Evolutionary conservation across 106 monocot species (phyloP), one percentile per base, ranked within the genome.

Genomic region (Platanthera zijinensis): DNA sequence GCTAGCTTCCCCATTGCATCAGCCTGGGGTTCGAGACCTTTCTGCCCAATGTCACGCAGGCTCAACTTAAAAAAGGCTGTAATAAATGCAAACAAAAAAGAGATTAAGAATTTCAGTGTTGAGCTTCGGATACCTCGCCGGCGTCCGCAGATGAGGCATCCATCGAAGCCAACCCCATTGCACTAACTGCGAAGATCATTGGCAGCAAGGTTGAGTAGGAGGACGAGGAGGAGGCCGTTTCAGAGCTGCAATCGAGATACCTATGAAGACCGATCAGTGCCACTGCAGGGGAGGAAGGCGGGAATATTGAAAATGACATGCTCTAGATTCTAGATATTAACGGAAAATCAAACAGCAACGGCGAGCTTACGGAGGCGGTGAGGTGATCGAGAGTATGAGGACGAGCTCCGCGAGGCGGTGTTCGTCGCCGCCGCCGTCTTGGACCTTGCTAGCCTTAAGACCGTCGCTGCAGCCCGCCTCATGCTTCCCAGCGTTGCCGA

Each of bases 1-100:
- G 63, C 80, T 57, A 85, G 71, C 61, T 79, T 72, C 54, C 78
- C 84, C 57, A 67, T 70, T 70, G 15, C 69, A 70, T 45, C 68
- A 68, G 68, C 45, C 30, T 15, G 70, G 48, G 0, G 48, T 70
- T 70, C 48, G 25, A 47, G 53, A 10, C 14, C 53, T 14, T 53
- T 14, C 53, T 53, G 2, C 53, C 39, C 8, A 53, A 53, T 53
- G 53, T 14, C 53, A 70, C 4, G 48, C 19, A 48, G 14, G 15
- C 25, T 48, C 46, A 70, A 17, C 45, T 39, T 39, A 39, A 1
- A 39, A 48, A 39, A 67, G 32, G 48, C 13, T 17, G 6, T 13
- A 47, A 39, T 10, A 69, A 48, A 17, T 39, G 5, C 5, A 48
- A n/a, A 0, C 46, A 48, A 48, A 14, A 47, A 70, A 48, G 2